Evolutionary conservation across 305 asterid genomes (phyloP).

Genomic region (Withania somnifera): DNA sequence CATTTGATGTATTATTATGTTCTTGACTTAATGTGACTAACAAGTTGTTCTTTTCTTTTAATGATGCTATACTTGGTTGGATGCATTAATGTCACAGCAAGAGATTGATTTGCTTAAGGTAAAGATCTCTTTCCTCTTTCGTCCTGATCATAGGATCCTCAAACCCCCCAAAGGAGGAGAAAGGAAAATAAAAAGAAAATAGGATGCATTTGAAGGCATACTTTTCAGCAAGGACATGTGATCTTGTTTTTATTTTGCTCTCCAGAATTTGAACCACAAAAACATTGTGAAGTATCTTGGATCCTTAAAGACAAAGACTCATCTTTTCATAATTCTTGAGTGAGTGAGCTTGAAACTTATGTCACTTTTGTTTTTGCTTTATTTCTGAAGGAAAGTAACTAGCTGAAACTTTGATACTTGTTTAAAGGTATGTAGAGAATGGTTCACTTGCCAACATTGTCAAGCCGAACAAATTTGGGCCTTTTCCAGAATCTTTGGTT

Average conservation of each 20-base stretch:
- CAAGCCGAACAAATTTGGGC: conserved; percentile 98
- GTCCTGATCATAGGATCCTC: neutral
- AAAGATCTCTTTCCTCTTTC: conserved; percentile 6
- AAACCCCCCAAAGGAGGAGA: neutral
- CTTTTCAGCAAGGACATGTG: neutral
- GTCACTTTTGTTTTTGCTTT: neutral
- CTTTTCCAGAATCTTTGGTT: conserved; percentile 97
- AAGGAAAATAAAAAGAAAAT: neutral
- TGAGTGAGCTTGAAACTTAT: conserved; percentile 27
- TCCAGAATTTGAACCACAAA: conserved; percentile 91
- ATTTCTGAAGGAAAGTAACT: neutral
- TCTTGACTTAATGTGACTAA: conserved; percentile 12
- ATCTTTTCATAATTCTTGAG: conserved; percentile 88
- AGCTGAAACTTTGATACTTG: neutral
- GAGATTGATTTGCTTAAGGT: conserved; percentile 95
- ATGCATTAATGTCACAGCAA: conserved; percentile 50
- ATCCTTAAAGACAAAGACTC: conserved; percentile 85
- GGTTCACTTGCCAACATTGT: conserved; percentile 92
- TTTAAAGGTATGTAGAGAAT: conserved; percentile 79
- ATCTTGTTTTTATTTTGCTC: conserved; percentile 2
- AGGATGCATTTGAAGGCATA: neutral
- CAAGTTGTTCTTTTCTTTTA: conserved; percentile 23
- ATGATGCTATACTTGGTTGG: conserved; percentile 17
- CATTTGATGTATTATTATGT: neutral
- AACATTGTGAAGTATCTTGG: conserved; percentile 94